Base-by-base conservation (phyloP, 345 rosid species). In the Litchi chinensis region DNA sequence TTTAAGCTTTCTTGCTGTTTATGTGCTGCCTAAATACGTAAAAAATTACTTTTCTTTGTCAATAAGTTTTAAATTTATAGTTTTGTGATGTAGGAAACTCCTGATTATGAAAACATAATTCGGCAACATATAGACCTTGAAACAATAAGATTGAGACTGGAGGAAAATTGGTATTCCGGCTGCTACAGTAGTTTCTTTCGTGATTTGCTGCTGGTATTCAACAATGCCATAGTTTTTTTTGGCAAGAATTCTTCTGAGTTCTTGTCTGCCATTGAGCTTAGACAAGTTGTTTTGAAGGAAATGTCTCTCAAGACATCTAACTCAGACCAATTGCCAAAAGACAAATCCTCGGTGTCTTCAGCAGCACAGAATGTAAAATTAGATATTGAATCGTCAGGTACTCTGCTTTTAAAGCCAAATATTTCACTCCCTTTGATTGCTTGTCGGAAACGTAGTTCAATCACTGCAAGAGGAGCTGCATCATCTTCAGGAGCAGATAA, bases 81-180 rank as follows among this genome's bases (percentile, higher is more conserved):
- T 40, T 57, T 11, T 40, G 8, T 15, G 7, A 15, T 57, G 83
- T 92, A 92, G 94, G 93, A 89, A 82, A 82, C 85, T 24, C 54
- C 79, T 0, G 76, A 84, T 70, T 91, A 88, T 85, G 76, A 28
- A 41, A 85, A 73, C 65, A 57, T 88, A 71, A 80, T 92, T 32
- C 77, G 83, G 75, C 94, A 92, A 52, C 94, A 88, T 79, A 69
- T 88, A 9, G 94, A 92, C 77, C 83, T 91, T 43, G 87, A 86
- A 52, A 84, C 77, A 3, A 82, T 92, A 43, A 85, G 81, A 72
- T 75, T 50, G 16, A 86, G 94, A 76, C 85, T 88, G 0, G 83
- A 89, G 65, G 83, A 82, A 41, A 89, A 87, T 64, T 83, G 74
- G 73, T 91, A 92, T 82, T 62, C 88, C 59, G 80, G 74, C 54